Base-by-base conservation (phyloP, 2,329 filamentous ascomycete species). In the Plectosphaerella cucumerina region DNA sequence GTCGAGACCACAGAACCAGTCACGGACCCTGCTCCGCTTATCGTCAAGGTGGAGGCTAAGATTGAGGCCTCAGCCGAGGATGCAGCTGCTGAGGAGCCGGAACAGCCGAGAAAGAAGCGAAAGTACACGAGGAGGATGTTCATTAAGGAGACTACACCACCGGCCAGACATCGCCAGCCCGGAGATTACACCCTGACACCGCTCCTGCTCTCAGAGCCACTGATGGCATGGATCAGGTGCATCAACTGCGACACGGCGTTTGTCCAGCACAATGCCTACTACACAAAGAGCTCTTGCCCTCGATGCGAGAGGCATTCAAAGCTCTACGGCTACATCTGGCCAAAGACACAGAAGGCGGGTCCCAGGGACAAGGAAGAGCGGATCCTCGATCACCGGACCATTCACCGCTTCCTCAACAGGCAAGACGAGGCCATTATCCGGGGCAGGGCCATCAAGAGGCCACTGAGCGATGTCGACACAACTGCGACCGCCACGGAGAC, bases 271-370 rank as follows among this genome's bases (percentile, higher is more conserved):
- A 88, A 97, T 56, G 90, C 90, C 0, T 97, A 96, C 66, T 86
- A 86, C 57, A 97, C 92, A 1, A 84, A 87, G 48, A 85, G 87
- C 46, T 87, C 90, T 15, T 99, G 94, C 65, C 92, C 90, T 4
- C 84, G 94, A 6, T 99, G 94, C 67, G 94, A 99, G 71, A 83
- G 94, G 1, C 94, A 99, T 64, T 95, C 89, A 15, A 97, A 96
- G 72, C 73, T 99, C 1, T 99, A 97, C 65, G 95, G 95, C 0
- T 97, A 89, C 63, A 78, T 87, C 51, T 99, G 94, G 94, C 94
- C 94, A 6, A 97, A 99, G 74, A 97, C 94, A 0, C 88, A 96
- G 53, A 87, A 79, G 55, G 84, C 87, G 22, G 89, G 89, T 1
- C 82, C 83, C 15, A 68, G 80, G 18, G 94, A 97, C 64, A 85